These are phyloP conservation scores for Closterium sp. DNA, from an alignment of 139 green algal species.

Conservation along the genomic window DNA sequence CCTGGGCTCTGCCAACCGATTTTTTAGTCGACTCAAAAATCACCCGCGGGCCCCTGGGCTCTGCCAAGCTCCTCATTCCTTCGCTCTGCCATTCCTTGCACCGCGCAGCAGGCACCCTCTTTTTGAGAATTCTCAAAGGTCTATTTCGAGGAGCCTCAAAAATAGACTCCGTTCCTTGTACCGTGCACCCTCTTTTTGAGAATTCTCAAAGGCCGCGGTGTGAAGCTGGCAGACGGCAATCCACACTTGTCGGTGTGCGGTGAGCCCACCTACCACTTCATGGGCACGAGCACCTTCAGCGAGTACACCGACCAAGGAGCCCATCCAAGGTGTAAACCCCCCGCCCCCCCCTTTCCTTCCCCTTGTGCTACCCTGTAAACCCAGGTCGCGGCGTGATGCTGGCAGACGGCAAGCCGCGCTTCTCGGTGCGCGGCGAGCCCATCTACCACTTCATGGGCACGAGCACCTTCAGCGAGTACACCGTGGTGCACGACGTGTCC, in stretches of 20 bases:
- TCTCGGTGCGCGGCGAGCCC: slow-evolving; percentile 80
- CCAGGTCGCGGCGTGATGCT: slow-evolving; percentile 87
- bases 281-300: slow-evolving; percentile 95
- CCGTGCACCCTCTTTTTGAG: no score
- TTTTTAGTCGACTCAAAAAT: no score
- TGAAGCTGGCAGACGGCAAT: slow-evolving; percentile 85
- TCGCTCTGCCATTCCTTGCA: no score
- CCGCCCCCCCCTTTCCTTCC: slow-evolving; percentile 47
- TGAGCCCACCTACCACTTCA: slow-evolving; percentile 95
- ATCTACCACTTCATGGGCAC: slow-evolving; percentile 99
- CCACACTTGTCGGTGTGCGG: slow-evolving; percentile 81
- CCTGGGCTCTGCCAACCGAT: no score
- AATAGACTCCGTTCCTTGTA: no score
- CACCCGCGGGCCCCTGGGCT: no score
- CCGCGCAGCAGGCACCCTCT: no score
- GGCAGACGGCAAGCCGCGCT: slow-evolving; percentile 74
- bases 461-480: slow-evolving; percentile 96
- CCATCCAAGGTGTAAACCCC: no score
- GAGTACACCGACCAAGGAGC: slow-evolving; percentile 93
- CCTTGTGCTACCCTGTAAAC: not conserved
- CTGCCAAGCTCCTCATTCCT: no score
- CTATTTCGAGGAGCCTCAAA: no score
- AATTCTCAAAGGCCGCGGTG: slow-evolving; percentile 66
- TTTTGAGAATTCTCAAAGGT: no score
- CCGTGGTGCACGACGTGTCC: slow-evolving; percentile 85